phyloP scores from a whole-genome alignment of 768 basidiomycete species.

The Mrakia blollopis region DNA sequence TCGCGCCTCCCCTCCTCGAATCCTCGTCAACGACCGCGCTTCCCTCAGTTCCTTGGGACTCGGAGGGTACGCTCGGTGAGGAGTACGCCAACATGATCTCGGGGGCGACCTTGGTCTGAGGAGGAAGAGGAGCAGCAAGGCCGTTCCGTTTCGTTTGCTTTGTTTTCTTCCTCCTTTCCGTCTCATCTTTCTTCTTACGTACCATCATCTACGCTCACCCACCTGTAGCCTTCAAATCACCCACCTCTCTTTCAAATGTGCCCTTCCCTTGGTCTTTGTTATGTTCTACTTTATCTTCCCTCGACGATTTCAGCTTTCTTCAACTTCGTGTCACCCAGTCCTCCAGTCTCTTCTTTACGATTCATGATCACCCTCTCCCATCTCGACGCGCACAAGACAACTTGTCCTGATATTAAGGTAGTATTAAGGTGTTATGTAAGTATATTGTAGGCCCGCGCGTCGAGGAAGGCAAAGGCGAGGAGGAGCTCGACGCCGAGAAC shows the following conservation, averaged over 20 bases:
- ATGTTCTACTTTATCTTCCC: too few species aligned
- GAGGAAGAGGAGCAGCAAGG: too few species aligned
- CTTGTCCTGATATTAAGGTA: too few species aligned
- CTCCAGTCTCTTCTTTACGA: not conserved
- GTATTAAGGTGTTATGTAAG: not conserved
- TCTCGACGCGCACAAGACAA: not conserved
- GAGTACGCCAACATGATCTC: not conserved
- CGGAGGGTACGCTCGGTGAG: not conserved
- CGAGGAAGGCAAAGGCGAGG: not conserved
- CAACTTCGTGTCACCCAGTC: not conserved
- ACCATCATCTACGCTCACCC: too few species aligned
- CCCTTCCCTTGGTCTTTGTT: too few species aligned
- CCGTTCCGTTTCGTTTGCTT: too few species aligned
- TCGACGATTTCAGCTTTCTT: not conserved
- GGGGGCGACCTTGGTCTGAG: not conserved
- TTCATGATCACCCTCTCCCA: not conserved
- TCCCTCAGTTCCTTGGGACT: not conserved
- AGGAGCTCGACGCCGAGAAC: not conserved
- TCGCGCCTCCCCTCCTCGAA: not conserved
- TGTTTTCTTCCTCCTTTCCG: too few species aligned
- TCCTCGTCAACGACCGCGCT: not conserved
- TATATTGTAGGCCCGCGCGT: not conserved
- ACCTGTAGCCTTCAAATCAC: too few species aligned
- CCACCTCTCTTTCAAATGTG: too few species aligned
- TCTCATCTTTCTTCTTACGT: too few species aligned